Evolutionary conservation across 2,329 filamentous ascomycete genomes (phyloP), one percentile per base, ranked within the genome.

Genomic region (Botrytis medusae): DNA sequence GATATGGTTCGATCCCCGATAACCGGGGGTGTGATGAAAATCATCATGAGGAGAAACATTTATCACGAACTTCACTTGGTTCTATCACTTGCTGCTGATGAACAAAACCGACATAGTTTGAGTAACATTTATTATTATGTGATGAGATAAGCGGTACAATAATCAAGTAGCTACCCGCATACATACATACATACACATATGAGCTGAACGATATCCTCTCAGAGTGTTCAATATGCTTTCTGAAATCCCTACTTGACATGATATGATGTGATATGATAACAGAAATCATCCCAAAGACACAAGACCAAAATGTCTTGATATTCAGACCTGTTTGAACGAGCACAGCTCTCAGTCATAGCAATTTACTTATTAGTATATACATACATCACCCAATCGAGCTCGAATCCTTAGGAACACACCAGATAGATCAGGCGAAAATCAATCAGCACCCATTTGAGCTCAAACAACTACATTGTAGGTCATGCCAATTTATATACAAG

Each of bases 1-100:
- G 18, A 54, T 65, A 29, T 44, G 34, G 60, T 22, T 20, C 60
- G n/a, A 54, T 44, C 44, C 25, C 69, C 69, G 69, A 71, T 51
- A 54, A 44, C 69, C 69, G 60, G 40, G 59, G 44, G 60, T 25
- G n/a, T 22, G 60, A 65, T 42, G 59, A n/a, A 29, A 14, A 22
- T 37, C 67, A 42, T 69, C 51, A 60, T 51, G 51, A 57, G 46
- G 32, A 29, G 59, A 20, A 54, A n/a, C 34, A 40, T 20, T n/a
- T 65, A 44, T 32, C 25, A 59, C 25, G 34, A n/a, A 40, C 60
- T 40, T 40, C 22, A 62, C 22, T 14, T 22, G 40, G n/a, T 40
- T 16, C 37, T 4, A 40, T 62, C 37, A 42, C 18, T 54, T 54
- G 12, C 25, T 2, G 48, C 48, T 51, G 7, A n/a, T 51, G 48